Percentiles rank a stretch among this genome's conserved stretches.
phyloP scores from a whole-genome alignment of 257 asterid species.

The Paulownia fortunei region DNA sequence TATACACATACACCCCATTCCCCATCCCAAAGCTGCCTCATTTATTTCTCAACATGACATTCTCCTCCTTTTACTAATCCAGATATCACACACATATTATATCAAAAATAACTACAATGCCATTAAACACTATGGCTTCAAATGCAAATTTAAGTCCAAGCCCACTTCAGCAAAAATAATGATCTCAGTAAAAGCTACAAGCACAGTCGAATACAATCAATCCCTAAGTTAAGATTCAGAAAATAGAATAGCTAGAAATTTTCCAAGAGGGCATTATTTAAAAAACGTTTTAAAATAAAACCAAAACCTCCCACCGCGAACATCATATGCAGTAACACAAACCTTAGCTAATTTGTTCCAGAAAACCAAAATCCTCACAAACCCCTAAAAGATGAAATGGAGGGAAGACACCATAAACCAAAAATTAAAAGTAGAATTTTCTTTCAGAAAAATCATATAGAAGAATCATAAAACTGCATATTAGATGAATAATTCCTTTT shows the following conservation, averaged over 20 bases:
- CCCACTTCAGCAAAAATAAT: background rate
- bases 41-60: conserved; percentile 13
- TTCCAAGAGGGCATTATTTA: background rate
- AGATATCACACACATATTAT: conserved; percentile 1
- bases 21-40: conserved; percentile 29
- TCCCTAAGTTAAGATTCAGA: background rate
- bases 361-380: background rate
- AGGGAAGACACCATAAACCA: too few species aligned
- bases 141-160: background rate
- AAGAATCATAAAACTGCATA: conserved; percentile 1
- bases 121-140: background rate
- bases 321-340: background rate
- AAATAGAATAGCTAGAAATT: background rate
- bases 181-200: conserved; percentile 1
- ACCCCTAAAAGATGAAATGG: background rate
- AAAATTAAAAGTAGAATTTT: background rate
- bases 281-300: background rate
- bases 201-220: background rate
- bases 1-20: background rate
- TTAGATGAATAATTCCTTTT: background rate
- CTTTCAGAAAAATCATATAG: background rate
- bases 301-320: background rate
- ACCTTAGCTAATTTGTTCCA: background rate
- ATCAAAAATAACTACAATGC: background rate
- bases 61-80: background rate